Evolutionary conservation across 768 basidiomycete species (phyloP).

Genomic region (Cubamyces sp.): DNA sequence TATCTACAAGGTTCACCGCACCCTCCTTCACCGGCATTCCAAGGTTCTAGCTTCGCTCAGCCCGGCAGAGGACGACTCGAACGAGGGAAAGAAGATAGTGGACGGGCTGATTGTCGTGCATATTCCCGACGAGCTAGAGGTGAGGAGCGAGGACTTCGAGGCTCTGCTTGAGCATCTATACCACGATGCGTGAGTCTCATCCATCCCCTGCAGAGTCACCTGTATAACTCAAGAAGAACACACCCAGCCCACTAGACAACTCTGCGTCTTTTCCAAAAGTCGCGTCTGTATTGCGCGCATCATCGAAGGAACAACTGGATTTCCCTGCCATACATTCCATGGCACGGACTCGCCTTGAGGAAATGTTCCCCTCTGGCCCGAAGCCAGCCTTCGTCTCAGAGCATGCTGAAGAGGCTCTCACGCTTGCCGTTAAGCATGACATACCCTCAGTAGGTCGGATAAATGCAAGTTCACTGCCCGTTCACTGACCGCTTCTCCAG

Average conservation of each 20-base stretch:
- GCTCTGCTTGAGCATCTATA: conserved; percentile 66
- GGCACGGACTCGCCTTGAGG: conserved; percentile 47
- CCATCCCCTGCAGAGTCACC: background rate
- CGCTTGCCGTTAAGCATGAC: conserved; percentile 51
- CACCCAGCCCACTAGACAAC: conserved; percentile 49
- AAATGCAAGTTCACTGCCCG: no score
- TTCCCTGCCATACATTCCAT: conserved; percentile 55
- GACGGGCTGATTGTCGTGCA: conserved; percentile 25
- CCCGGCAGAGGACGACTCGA: background rate
- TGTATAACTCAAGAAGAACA: conserved; percentile 11
- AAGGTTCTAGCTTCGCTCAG: conserved; percentile 30
- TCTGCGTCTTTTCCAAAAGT: conserved; percentile 51
- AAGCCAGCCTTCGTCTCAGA: conserved; percentile 44
- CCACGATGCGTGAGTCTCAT: conserved; percentile 61
- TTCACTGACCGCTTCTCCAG: conserved; percentile 35
- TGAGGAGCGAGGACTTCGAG: conserved; percentile 53
- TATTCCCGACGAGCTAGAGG: conserved; percentile 44
- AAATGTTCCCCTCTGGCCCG: conserved; percentile 55
- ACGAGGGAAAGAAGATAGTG: background rate
- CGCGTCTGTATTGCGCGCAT: conserved; percentile 58
- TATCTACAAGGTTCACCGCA: conserved; percentile 60
- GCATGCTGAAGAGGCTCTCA: conserved; percentile 56
- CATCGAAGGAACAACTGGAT: conserved; percentile 59
- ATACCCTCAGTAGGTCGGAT: conserved; percentile 51
- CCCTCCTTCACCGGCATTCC: conserved; percentile 58